Evolutionary conservation across 2,329 filamentous ascomycete species (phyloP), one percentile per base, ranked within the genome.

Genomic region (Sporothrix phasma): DNA sequence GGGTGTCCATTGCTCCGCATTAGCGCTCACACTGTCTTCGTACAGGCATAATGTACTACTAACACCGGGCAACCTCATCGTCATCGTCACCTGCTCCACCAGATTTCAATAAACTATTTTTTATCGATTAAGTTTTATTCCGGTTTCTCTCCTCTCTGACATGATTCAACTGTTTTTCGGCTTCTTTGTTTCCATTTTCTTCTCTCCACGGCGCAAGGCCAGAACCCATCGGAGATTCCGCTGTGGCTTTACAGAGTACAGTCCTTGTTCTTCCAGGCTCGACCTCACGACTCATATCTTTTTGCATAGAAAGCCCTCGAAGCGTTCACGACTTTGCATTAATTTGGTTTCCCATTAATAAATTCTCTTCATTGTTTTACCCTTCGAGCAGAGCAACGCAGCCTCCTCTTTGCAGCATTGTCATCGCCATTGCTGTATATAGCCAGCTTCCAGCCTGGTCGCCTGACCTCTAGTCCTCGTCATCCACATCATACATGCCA

Each of bases 111-210:
- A 26, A 43, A 43, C 13, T 22, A 58, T 43, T 41, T 24, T 58
- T 41, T 29, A 56, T 56, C 31, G 31, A 56, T 39, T 56, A 39
- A 56, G 15, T 24, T 56, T 56, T 56, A 56, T 56, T 54, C 31
- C 22, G 24, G 15, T 43, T 29, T 13, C 39, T 45, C 15, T 41
- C 34, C 39, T 31, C 7, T 26, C 34, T 17, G 13, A 24, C 17
- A 8, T 43, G 56, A 31, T 58, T 39, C 26, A 58, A 58, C 15
- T 49, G 11, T 61, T 56, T 56, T 64, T 59, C 37, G 26, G n/a
- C 17, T 34, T 53, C 45, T 61, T 64, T 60, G 31, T 49, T 61
- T 51, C 34, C 17, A 22, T 31, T 43, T 51, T 24, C 31, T 37
- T 61, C 22, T 58, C 17, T 17, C 10, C 56, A 29, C 39, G 49